Evolutionary conservation across 2,329 filamentous ascomycete genomes (phyloP), one percentile per base, ranked within the genome.

Genomic region (Cercospora nicotianae): DNA sequence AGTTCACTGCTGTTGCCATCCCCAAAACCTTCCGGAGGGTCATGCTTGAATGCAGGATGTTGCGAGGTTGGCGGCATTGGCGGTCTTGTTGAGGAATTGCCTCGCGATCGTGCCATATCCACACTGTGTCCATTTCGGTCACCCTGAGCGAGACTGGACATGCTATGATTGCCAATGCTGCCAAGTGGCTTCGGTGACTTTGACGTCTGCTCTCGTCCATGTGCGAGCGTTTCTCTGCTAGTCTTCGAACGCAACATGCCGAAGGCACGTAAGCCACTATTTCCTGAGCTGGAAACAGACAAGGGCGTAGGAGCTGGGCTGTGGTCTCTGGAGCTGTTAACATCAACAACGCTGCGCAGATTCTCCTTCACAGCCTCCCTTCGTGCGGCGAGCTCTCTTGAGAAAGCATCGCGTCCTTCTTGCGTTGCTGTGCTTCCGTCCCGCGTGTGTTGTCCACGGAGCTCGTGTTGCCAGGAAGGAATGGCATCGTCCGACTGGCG

Each of bases 361-460:
- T 88, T 90, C 77, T 94, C 90, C 62, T 91, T 88, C 7, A 94
- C 90, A 1, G 89, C 86, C 31, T 87, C 87, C 64, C 90, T 87
- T 16, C 91, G 87, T 70, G 89, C 86, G 2, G 90, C 91, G 45
- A 94, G 84, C 74, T 93, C 90, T 63, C 85, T 87, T 18, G 90
- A 89, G 75, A 94, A 93, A 30, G 92, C 91, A 63, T 92, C 88
- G 4, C 86, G 84, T 63, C 89, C 88, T 30, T 83, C 81, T 57
- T 84, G 81, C 12, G 82, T 85, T 53, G 83, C 84, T 5, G 81
- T 82, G 74, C 84, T 86, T 60, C 79, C 79, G 65, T 82, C 79
- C 45, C 85, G 80, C 28, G 79, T 81, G 69, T 87, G 85, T 55
- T 79, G 78, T 66, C 77, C 80, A 60, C 77, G 77, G 23, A 84